Percentiles rank a stretch among this genome's conserved stretches.
Conservation (phyloP, 805 yeast species). For the Metschnikowia continentalis region DNA sequence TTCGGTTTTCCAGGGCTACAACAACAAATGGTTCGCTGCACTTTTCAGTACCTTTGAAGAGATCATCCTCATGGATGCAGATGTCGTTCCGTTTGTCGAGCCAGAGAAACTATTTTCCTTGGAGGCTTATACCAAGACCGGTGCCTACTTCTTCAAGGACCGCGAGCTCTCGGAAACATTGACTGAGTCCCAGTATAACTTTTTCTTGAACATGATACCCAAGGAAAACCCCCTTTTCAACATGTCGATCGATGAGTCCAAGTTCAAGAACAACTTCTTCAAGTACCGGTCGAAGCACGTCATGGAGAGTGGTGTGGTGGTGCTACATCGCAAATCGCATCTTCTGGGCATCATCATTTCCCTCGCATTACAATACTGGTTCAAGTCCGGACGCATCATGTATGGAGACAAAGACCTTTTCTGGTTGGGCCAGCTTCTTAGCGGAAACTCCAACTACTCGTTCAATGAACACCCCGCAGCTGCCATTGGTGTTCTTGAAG, state of each 20-base stretch:
- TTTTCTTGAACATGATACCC: conserved; percentile 13
- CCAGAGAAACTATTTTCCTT: conserved; percentile 11
- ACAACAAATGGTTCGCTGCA: conserved; percentile 19
- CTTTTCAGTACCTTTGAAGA: conserved; percentile 30
- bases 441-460: conserved; percentile 17
- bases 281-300: conserved; percentile 21
- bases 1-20: conserved; percentile 27
- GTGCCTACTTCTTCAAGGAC: conserved; percentile 31
- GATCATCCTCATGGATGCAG: conserved; percentile 17
- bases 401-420: conserved; percentile 27
- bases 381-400: conserved; percentile 21
- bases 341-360: conserved; percentile 15
- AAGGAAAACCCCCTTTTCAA: conserved; percentile 5
- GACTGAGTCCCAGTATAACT: conserved; percentile 6
- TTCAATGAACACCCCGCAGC: conserved; percentile 21
- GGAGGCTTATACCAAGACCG: conserved; percentile 17
- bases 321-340: conserved; percentile 23
- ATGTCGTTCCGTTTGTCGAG: conserved; percentile 15
- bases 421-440: conserved; percentile 29
- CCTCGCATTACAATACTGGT: conserved; percentile 13
- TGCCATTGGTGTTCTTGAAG: conserved; percentile 20
- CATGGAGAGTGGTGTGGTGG: conserved; percentile 38
- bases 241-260: conserved; percentile 6
- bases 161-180: conserved; percentile 16
- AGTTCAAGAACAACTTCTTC: conserved; percentile 13